Evolutionary conservation across 2,329 filamentous ascomycete genomes (phyloP).

Genomic region (Curvularia sp.): DNA sequence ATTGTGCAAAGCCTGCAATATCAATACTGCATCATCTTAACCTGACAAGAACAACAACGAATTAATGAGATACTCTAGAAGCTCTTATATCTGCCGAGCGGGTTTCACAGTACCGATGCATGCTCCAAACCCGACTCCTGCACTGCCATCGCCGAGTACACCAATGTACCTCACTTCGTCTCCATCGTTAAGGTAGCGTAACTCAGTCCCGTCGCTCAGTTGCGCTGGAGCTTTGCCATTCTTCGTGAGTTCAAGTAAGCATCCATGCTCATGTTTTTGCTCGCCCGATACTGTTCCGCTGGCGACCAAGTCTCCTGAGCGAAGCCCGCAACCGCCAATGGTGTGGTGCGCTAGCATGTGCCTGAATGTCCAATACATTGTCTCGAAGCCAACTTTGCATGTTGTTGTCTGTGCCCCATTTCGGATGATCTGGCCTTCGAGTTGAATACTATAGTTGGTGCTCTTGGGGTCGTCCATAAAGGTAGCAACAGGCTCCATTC

Average conservation of each 20-base stretch:
- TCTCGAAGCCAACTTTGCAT: slow-evolving; percentile 46
- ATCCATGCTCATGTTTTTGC: slow-evolving; percentile 50
- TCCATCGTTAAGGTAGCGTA: slow-evolving; percentile 53
- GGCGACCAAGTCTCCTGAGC: slow-evolving; percentile 54
- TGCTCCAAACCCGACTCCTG: slow-evolving; percentile 52
- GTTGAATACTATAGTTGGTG: slow-evolving; percentile 36
- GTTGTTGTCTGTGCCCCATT: slow-evolving; percentile 28
- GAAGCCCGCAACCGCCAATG: slow-evolving; percentile 51
- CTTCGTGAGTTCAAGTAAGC: slow-evolving; percentile 52
- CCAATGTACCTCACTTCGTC: slow-evolving; percentile 51
- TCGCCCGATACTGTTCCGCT: slow-evolving; percentile 55
- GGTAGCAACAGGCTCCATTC: slow-evolving; percentile 28
- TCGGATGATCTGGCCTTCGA: slow-evolving; percentile 32
- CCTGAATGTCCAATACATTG: slow-evolving; percentile 56
- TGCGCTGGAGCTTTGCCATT: slow-evolving; percentile 44
- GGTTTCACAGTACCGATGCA: slow-evolving; percentile 48
- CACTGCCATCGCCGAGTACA: slow-evolving; percentile 41
- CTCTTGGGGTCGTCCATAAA: slow-evolving; percentile 36
- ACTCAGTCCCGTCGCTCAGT: slow-evolving; percentile 38
- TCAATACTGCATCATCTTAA: background rate
- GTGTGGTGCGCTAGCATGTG: slow-evolving; percentile 56
- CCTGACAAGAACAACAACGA: background rate
- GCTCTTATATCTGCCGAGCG: slow-evolving; percentile 21
- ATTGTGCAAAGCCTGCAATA: background rate
- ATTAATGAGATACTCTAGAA: background rate